phyloP scores from a whole-genome alignment of 371 early-diverging fungal genomes.

The Mortierella sp. region DNA sequence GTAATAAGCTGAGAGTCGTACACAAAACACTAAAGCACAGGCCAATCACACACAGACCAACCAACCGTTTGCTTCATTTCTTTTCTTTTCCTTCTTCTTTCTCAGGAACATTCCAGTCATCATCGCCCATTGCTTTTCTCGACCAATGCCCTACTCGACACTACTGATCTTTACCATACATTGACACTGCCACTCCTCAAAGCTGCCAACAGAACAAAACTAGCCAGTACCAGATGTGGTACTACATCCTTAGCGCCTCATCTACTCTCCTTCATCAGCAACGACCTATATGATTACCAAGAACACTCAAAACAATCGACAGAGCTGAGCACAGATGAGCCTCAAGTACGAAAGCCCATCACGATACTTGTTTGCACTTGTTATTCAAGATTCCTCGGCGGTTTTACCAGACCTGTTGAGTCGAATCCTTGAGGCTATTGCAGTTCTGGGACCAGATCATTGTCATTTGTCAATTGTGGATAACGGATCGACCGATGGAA shows the following conservation, averaged over 20 bases:
- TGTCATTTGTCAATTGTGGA: conserved; percentile 46
- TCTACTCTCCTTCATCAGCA: conserved; percentile 37
- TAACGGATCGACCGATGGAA: conserved; percentile 27
- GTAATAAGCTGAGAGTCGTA: conserved; percentile 7
- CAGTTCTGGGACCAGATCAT: conserved; percentile 32
- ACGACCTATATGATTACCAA: conserved; percentile 11
- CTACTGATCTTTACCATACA: conserved; percentile 27
- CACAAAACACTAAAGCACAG: background rate
- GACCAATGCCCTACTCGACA: conserved; percentile 27
- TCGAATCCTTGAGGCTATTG: conserved; percentile 29
- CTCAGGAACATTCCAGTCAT: conserved; percentile 15
- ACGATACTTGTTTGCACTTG: conserved; percentile 16
- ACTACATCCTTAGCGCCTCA: conserved; percentile 29
- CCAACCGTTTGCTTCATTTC: too few relatives aligned
- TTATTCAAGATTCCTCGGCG: conserved; percentile 19
- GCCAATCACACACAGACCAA: background rate
- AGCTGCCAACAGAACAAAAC: conserved; percentile 26
- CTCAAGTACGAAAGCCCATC: background rate
- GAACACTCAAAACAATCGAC: background rate
- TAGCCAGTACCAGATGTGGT: conserved; percentile 25
- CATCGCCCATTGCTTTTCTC: conserved; percentile 18
- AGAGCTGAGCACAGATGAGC: too few relatives aligned
- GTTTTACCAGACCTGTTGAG: conserved; percentile 31
- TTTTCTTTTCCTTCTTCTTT: background rate
- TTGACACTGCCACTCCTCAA: conserved; percentile 29